Evolutionary conservation across 768 basidiomycete genomes (phyloP).

Genomic region (Serendipita indica): DNA sequence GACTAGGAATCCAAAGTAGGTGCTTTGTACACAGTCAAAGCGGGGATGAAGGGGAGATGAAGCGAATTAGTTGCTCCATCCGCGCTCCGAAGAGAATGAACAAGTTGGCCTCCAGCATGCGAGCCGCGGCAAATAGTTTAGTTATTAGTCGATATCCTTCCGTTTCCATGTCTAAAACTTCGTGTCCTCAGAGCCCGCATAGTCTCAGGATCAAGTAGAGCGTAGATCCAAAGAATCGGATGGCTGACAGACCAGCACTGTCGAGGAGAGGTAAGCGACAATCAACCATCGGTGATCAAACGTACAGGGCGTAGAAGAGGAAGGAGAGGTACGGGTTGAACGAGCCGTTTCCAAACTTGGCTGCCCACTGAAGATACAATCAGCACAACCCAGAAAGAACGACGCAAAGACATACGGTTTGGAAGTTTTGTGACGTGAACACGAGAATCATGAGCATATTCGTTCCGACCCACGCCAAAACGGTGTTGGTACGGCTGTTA

Average conservation of each 20-base stretch:
- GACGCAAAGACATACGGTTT: conserved; percentile 4
- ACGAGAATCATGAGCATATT: conserved; percentile 53
- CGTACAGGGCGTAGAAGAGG: conserved; percentile 54
- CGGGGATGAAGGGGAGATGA: too few species aligned
- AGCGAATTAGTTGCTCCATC: too few species aligned
- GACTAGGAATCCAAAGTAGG: background rate
- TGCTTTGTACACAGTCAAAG: conserved; percentile 6
- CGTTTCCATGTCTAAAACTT: background rate
- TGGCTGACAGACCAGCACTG: conserved; percentile 63
- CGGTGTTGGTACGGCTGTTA: conserved; percentile 72
- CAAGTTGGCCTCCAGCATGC: background rate
- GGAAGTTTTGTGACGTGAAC: conserved; percentile 15
- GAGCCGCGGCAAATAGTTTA: background rate
- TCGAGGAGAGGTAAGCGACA: conserved; percentile 3
- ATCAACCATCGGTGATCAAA: conserved; percentile 8
- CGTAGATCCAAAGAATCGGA: conserved; percentile 67
- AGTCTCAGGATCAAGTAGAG: conserved; percentile 67
- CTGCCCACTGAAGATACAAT: conserved; percentile 31
- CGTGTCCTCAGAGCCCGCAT: conserved; percentile 37
- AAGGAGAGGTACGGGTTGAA: conserved; percentile 87
- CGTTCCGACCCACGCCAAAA: conserved; percentile 66
- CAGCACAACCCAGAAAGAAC: conserved; percentile 24
- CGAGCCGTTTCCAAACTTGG: conserved; percentile 28
- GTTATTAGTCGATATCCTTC: background rate
- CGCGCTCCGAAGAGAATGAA: too few species aligned